phyloP scores from a whole-genome alignment of 352 stramenopile species.

The Pythium brachiatum region DNA sequence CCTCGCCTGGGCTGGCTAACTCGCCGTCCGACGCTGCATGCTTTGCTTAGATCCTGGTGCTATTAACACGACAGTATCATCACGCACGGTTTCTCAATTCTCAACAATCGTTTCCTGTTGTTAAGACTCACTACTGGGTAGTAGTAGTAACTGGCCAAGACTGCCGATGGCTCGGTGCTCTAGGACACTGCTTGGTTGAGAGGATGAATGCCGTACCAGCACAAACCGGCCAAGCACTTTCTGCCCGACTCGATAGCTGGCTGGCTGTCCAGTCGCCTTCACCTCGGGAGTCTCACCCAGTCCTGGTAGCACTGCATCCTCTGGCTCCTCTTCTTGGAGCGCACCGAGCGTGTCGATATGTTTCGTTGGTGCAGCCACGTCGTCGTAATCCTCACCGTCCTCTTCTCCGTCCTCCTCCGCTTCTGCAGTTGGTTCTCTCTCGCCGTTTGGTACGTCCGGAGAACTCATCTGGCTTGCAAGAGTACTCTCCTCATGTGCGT shows the following conservation, averaged over 20 bases:
- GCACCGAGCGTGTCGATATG: slow-evolving; percentile 8
- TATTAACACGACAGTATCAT: not conserved
- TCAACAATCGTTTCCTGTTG: not conserved
- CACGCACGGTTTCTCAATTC: not conserved
- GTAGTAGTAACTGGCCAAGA: slow-evolving; percentile 2
- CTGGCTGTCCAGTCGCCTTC: not conserved
- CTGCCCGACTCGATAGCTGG: not conserved
- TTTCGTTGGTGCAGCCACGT: not conserved
- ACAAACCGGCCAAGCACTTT: slow-evolving; percentile 1
- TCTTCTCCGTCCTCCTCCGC: not conserved
- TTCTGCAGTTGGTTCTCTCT: not conserved
- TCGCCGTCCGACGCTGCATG: slow-evolving; percentile 1
- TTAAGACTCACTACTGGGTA: not conserved
- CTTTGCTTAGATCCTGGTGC: not conserved
- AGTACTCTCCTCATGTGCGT: too few relatives aligned
- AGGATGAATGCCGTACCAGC: not conserved
- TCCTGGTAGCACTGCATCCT: not conserved
- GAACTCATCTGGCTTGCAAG: too few relatives aligned
- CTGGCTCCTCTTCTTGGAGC: slow-evolving; percentile 10
- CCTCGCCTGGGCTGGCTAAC: slow-evolving; percentile 8
- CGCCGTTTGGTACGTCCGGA: too few relatives aligned
- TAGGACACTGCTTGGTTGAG: not conserved
- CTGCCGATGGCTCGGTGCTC: slow-evolving; percentile 1
- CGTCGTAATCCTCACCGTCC: slow-evolving; percentile 2
- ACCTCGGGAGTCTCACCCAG: not conserved